These are phyloP conservation scores for Nicotiana otophora DNA, from an alignment of 257 asterid species.

Conservation along the genomic window DNA sequence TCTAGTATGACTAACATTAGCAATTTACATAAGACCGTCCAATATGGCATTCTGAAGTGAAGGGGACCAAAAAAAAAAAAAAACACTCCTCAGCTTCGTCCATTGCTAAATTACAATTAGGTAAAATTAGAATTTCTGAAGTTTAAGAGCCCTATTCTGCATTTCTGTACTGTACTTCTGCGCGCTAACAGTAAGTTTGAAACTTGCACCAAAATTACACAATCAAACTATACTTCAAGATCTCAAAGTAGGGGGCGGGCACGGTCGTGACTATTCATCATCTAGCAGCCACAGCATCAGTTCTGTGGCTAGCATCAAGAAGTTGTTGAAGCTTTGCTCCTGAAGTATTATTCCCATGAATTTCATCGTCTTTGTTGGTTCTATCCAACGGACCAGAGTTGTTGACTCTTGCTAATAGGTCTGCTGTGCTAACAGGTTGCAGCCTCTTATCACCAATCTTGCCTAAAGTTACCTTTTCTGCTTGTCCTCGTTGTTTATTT, in stretches of 20 bases:
- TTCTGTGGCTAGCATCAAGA: constrained; percentile 52
- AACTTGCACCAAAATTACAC: constrained; percentile 52
- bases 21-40: not conserved
- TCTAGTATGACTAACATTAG: not conserved
- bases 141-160: not conserved
- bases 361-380: constrained; percentile 42
- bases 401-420: constrained; percentile 76
- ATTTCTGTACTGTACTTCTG: constrained; percentile 11
- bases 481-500: constrained; percentile 24
- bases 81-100: not conserved
- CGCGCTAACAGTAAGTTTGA: constrained; percentile 57
- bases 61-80: not conserved
- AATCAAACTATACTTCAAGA: not conserved
- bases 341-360: constrained; percentile 34
- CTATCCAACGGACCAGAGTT: constrained; percentile 37
- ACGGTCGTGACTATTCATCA: constrained; percentile 16
- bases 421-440: constrained; percentile 63
- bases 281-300: constrained; percentile 86
- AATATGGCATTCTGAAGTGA: not conserved
- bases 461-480: constrained; percentile 23
- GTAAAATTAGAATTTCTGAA: not conserved
- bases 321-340: constrained; percentile 81
- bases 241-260: not conserved
- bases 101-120: not conserved
- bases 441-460: constrained; percentile 34